A percentile compares a stretch with the other conserved stretches of the same genome.
Evolutionary conservation across 306 rosid species (phyloP).

Genomic region (Cucumis hystrix): DNA sequence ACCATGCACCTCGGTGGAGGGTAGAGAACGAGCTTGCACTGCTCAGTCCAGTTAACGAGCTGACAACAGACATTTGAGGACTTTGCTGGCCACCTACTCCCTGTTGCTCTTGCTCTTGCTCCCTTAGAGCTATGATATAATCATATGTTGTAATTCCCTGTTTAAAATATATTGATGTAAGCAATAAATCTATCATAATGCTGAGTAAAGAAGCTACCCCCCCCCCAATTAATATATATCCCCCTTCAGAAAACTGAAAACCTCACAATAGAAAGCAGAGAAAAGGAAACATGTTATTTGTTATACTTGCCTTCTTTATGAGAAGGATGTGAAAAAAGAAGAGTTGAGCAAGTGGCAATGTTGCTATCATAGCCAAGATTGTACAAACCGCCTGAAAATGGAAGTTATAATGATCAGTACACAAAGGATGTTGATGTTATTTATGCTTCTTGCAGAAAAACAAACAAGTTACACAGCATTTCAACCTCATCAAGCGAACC

Average conservation of each 20-base stretch:
- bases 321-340: conserved; percentile 96
- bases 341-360: conserved; percentile 86
- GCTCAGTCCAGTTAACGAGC: conserved; percentile 93
- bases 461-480: neutral
- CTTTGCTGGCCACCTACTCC: conserved; percentile 90
- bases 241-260: neutral
- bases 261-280: neutral
- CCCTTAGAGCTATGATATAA: conserved; percentile 94
- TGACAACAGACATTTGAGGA: conserved; percentile 94
- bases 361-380: conserved; percentile 85
- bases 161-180: neutral
- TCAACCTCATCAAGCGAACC: neutral
- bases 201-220: too few relatives aligned
- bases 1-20: conserved; percentile 90
- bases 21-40: conserved; percentile 90
- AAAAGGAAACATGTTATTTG: neutral
- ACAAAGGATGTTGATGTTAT: neutral
- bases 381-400: conserved; percentile 65
- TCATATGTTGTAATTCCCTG: conserved; percentile 97
- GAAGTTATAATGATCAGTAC: neutral
- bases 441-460: neutral
- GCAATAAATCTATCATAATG: neutral
- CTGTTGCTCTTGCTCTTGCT: conserved; percentile 86
- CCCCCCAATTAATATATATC: too few relatives aligned
- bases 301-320: conserved; percentile 57